A percentile compares a stretch with the other conserved stretches of the same genome.
Conservation (phyloP, 2,329 filamentous ascomycete species). For the Monilinia vaccinii-corymbosi region DNA sequence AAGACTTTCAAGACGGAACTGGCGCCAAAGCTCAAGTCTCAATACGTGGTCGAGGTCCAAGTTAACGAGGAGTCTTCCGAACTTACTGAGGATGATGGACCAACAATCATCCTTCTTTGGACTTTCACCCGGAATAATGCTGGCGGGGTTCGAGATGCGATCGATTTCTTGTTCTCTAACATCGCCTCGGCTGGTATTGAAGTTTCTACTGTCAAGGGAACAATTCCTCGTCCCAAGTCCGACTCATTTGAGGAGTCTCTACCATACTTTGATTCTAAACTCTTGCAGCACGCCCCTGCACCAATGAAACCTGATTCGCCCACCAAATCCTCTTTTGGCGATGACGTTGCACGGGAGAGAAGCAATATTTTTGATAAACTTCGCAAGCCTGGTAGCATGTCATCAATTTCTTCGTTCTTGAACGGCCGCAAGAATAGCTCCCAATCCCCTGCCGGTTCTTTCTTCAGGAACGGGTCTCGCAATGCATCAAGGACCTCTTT, state of each 20-base stretch:
- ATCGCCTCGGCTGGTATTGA: constrained; percentile 88
- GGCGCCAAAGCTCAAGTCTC: constrained; percentile 73
- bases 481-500: constrained; percentile 92
- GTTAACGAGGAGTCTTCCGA: constrained; percentile 57
- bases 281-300: constrained; percentile 84
- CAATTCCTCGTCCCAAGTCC: constrained; percentile 96
- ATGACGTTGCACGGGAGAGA: constrained; percentile 70
- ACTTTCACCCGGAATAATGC: constrained; percentile 95
- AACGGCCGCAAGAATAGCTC: constrained; percentile 91
- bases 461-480: constrained; percentile 86
- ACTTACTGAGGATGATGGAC: constrained; percentile 46
- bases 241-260: constrained; percentile 97
- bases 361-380: constrained; percentile 85
- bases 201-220: constrained; percentile 75
- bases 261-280: constrained; percentile 93
- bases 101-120: constrained; percentile 58
- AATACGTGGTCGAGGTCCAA: constrained; percentile 84
- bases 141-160: constrained; percentile 87
- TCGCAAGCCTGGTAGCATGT: constrained; percentile 89
- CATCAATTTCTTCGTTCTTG: constrained; percentile 90
- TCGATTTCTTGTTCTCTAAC: constrained; percentile 83
- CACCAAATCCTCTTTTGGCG: constrained; percentile 73
- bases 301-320: constrained; percentile 78
- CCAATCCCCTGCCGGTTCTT: constrained; percentile 68
- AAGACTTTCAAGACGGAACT: constrained; percentile 73